Percentiles rank a stretch among this genome's conserved stretches.
Evolutionary conservation across 495 filamentous ascomycete species (phyloP).

Genomic region (Tuber umbilicatum): DNA sequence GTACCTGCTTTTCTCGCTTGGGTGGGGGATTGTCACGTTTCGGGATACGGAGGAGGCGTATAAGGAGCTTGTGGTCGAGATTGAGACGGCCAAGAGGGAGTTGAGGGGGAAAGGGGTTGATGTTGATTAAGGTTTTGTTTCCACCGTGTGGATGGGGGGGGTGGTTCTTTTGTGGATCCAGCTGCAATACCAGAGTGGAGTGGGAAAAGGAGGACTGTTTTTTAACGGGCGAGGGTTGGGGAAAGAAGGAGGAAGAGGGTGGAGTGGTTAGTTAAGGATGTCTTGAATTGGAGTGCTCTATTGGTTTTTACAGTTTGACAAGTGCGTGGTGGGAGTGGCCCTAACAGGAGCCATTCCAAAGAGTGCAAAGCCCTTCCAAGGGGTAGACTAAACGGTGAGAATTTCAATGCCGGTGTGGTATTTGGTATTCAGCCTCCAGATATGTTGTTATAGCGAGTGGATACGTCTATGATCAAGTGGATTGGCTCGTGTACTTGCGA

Average conservation of each 20-base stretch:
- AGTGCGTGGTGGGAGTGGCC: background rate
- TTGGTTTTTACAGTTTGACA: background rate
- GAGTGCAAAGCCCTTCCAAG: background rate
- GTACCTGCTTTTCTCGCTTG: slow-evolving; percentile 85
- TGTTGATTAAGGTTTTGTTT: slow-evolving; percentile 52
- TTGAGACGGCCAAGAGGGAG: slow-evolving; percentile 61
- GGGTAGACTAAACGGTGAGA: background rate
- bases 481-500: background rate
- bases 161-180: background rate
- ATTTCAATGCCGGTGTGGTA: background rate
- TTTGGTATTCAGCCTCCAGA: background rate
- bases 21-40: slow-evolving; percentile 88
- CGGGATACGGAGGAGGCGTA: slow-evolving; percentile 91
- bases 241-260: background rate
- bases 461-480: background rate
- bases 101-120: slow-evolving; percentile 63
- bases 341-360: background rate
- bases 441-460: background rate
- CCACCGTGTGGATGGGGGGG: background rate
- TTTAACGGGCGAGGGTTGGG: background rate
- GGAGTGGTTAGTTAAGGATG: background rate
- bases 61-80: slow-evolving; percentile 72
- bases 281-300: background rate
- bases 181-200: background rate
- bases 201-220: background rate